These are phyloP conservation scores for Fusarium domesticum DNA, from an alignment of 2,329 filamentous ascomycete genomes.

Conservation along the genomic window DNA sequence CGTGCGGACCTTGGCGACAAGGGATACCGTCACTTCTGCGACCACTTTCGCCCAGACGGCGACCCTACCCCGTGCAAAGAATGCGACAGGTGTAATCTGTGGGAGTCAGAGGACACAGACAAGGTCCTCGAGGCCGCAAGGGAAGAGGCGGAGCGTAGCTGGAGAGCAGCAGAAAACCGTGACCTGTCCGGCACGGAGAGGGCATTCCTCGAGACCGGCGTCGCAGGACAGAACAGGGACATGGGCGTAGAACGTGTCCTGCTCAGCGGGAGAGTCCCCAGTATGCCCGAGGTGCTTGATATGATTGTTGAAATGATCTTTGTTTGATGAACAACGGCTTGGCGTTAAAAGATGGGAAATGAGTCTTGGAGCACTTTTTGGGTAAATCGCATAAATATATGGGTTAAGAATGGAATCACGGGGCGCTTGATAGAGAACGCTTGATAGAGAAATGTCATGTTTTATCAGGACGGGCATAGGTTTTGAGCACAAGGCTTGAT, in stretches of 20 bases:
- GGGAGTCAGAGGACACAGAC: conserved; percentile 72
- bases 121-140: conserved; percentile 65
- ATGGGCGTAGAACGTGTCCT: conserved; percentile 35
- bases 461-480: too few relatives aligned
- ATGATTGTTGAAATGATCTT: conserved; percentile 44
- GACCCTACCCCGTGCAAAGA: conserved; percentile 69
- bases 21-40: conserved; percentile 92
- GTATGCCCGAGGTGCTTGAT: conserved; percentile 45
- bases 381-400: conserved; percentile 14
- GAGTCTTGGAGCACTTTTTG: conserved; percentile 11
- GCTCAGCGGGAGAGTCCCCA: conserved; percentile 35
- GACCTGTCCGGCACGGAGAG: conserved; percentile 55
- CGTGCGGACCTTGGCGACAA: conserved; percentile 70
- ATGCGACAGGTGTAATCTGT: conserved; percentile 78
- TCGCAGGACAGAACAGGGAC: conserved; percentile 32
- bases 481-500: too few relatives aligned
- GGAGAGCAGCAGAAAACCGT: conserved; percentile 63
- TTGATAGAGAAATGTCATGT: too few relatives aligned
- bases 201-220: conserved; percentile 55
- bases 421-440: conserved; percentile 15
- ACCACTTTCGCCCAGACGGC: conserved; percentile 84
- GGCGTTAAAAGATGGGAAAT: conserved; percentile 14
- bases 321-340: conserved; percentile 26
- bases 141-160: conserved; percentile 67
- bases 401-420: conserved; percentile 3